Conservation (phyloP, 257 asterid species). For the Penstemon barbatus region DNA sequence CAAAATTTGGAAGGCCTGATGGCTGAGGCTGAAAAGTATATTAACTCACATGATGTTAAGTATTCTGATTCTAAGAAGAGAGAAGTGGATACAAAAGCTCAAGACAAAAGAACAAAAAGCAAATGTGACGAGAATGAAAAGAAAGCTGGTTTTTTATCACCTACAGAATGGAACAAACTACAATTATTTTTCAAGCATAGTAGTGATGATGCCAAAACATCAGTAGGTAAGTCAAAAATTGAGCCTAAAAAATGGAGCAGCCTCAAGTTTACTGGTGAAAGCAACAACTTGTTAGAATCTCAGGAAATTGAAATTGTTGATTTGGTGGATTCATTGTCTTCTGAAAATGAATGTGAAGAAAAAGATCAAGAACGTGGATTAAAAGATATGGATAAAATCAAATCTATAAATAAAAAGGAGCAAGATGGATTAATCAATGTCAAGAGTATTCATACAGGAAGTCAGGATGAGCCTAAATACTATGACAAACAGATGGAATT, state of each 20-base stretch:
- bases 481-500: not conserved
- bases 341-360: too few species aligned
- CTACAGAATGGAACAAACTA: too few species aligned
- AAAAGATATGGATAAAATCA: too few species aligned
- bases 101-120: not conserved
- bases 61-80: not conserved
- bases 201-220: not conserved
- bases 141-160: too few species aligned
- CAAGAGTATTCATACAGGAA: not conserved
- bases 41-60: not conserved
- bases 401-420: not conserved
- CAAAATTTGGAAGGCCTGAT: not conserved
- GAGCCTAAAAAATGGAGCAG: not conserved
- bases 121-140: not conserved
- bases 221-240: not conserved
- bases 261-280: too few species aligned
- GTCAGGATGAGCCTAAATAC: not conserved
- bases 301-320: not conserved
- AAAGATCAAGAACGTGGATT: too few species aligned
- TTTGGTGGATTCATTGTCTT: too few species aligned
- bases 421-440: not conserved
- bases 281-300: not conserved
- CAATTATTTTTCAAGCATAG: too few species aligned
- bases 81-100: not conserved
- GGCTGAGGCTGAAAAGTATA: constrained; percentile 30